Evolutionary conservation across 495 filamentous ascomycete genomes (phyloP), one percentile per base, ranked within the genome.

Genomic region (Neurospora cerealis): DNA sequence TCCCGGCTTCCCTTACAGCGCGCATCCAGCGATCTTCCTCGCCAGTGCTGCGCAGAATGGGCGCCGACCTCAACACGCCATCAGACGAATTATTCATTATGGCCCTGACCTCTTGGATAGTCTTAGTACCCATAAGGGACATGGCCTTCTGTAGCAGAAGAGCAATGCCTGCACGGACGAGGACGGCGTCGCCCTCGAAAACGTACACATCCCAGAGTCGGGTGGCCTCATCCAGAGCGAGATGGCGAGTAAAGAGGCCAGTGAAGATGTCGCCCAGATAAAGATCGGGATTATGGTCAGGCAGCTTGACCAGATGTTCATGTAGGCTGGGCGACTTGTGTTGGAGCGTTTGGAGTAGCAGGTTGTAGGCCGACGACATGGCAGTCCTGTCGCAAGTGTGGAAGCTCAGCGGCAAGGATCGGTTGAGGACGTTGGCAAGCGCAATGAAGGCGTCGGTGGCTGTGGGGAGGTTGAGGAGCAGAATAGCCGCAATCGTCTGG

Each of bases 191-290:
- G 4, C 94, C 95, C 79, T 99, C 96, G 73, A 98, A 97, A 3
- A 95, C 91, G 84, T 93, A 96, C 36, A 97, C 92, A 78, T 99
- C 96, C 94, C 93, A 98, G 5, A 98, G 84, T 13, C 96, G 87
- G 38, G 90, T 90, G 15, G 89, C 89, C 71, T 91, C 87, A 75
- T 97, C 95, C 4, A 97, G 82, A 36, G 85, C 84, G 19, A 88
- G 80, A 69, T 86, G 83, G n/a, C 79, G 75, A 3, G 88, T 88
- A 74, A 89, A 89, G 15, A 89, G 81, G 41, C 83, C 81, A 10
- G 83, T 79, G 74, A 90, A 90, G 71, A 89, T 74, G 19, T 84
- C 78, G 17, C 81, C 79, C 13, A 90, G 84, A 71, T 88, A 91
- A 3, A 80, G 76, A 21, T 85, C 82, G 0, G 88, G 86, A 40